Conservation (phyloP, 768 basidiomycete species). For the Phylloporus scabripes region DNA sequence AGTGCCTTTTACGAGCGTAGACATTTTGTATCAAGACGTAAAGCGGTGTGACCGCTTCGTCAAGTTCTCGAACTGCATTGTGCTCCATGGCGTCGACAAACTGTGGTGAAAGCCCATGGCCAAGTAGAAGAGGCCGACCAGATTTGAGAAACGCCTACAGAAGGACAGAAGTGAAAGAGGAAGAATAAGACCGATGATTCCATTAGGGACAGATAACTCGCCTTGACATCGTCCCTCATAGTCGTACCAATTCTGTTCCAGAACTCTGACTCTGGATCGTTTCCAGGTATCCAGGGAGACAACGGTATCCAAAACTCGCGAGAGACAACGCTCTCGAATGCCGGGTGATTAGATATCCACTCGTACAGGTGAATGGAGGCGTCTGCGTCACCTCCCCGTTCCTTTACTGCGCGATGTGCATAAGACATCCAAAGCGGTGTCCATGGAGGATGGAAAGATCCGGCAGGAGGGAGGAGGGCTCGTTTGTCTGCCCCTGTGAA, state of each 20-base stretch:
- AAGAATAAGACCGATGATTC: neutral
- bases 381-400: slow-evolving; percentile 57
- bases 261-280: slow-evolving; percentile 21
- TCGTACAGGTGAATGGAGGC: slow-evolving; percentile 51
- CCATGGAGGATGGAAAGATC: slow-evolving; percentile 49
- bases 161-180: neutral
- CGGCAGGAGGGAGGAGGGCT: slow-evolving; percentile 39
- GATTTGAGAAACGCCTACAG: slow-evolving; percentile 58
- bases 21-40: slow-evolving; percentile 57
- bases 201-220: slow-evolving; percentile 20
- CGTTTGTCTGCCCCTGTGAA: slow-evolving; percentile 50
- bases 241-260: slow-evolving; percentile 39
- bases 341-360: slow-evolving; percentile 51
- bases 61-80: slow-evolving; percentile 49
- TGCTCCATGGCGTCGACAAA: slow-evolving; percentile 50
- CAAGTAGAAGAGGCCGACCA: slow-evolving; percentile 62
- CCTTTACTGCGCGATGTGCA: slow-evolving; percentile 45
- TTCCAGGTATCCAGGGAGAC: slow-evolving; percentile 41
- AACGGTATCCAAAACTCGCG: slow-evolving; percentile 60
- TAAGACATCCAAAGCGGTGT: slow-evolving; percentile 58
- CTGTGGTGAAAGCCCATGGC: slow-evolving; percentile 50
- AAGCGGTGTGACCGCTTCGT: slow-evolving; percentile 39
- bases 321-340: slow-evolving; percentile 55
- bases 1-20: slow-evolving; percentile 41
- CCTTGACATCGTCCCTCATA: slow-evolving; percentile 58